phyloP scores from a whole-genome alignment of 345 rosid species.

The Eucalyptus caleyi region DNA sequence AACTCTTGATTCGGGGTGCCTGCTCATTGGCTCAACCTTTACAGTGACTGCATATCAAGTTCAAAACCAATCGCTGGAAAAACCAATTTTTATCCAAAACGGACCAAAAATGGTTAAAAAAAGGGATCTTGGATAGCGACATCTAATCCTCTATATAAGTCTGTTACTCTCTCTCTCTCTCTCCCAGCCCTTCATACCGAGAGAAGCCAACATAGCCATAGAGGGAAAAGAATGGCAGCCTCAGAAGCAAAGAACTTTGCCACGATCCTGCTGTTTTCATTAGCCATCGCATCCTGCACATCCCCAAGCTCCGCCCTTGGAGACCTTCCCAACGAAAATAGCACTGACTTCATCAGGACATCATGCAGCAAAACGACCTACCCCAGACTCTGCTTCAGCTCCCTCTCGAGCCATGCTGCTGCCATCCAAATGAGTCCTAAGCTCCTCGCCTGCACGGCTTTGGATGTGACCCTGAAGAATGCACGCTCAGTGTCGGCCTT shows the following conservation, averaged over 20 bases:
- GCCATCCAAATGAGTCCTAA: constrained; percentile 58
- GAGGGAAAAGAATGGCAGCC: not conserved
- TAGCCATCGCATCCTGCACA: not conserved
- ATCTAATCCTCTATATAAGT: not conserved
- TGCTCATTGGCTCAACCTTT: not conserved
- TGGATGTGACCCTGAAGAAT: constrained; percentile 34
- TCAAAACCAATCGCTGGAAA: not conserved
- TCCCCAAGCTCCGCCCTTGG: constrained; percentile 10
- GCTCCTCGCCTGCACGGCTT: constrained; percentile 57
- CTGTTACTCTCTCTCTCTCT: not conserved
- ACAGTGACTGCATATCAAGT: not conserved
- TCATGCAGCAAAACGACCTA: constrained; percentile 53
- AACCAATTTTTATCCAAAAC: not conserved
- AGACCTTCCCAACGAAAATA: not conserved
- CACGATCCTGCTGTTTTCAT: not conserved
- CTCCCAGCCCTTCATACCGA: not conserved
- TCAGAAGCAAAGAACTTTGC: not conserved
- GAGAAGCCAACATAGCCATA: not conserved
- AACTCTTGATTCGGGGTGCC: not conserved
- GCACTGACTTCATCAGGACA: constrained; percentile 43
- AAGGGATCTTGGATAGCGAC: not conserved
- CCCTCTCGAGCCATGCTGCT: constrained; percentile 45
- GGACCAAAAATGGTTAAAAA: not conserved
- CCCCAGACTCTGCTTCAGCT: constrained; percentile 45
- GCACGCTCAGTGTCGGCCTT: constrained; percentile 22